These are phyloP conservation scores for Fusarium illudens DNA, from an alignment of 2,329 filamentous ascomycete genomes.

Conservation along the genomic window DNA sequence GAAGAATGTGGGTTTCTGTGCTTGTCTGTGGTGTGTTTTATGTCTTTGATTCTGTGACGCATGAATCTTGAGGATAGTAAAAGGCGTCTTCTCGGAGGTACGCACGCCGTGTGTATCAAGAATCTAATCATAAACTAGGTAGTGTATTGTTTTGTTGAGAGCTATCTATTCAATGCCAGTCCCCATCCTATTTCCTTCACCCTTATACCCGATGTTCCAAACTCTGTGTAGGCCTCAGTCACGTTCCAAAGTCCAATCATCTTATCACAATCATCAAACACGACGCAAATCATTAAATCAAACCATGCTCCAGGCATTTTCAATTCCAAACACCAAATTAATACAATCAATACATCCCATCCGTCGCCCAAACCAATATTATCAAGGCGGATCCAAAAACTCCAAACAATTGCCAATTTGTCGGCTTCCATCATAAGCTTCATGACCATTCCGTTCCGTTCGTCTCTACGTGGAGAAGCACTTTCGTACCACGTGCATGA, in stretches of 20 bases:
- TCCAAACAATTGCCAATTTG: constrained; percentile 13
- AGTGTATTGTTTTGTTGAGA: not conserved
- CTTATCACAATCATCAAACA: not conserved
- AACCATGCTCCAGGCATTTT: constrained; percentile 28
- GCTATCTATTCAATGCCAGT: not conserved
- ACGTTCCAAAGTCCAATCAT: not conserved
- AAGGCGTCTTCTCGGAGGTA: no score
- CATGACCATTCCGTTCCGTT: constrained; percentile 47
- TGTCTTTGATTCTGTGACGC: no score
- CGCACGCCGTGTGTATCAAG: not conserved
- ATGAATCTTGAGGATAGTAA: no score
- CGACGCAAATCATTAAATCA: not conserved
- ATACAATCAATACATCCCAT: constrained; percentile 1
- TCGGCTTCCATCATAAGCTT: constrained; percentile 33
- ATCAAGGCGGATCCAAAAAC: constrained; percentile 7
- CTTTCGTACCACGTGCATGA: constrained; percentile 61
- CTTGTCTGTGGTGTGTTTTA: no score
- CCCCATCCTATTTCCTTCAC: not conserved
- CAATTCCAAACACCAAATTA: constrained; percentile 24
- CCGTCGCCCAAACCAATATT: constrained; percentile 7
- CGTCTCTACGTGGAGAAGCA: constrained; percentile 54
- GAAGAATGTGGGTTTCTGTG: no score
- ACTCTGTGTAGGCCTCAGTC: not conserved
- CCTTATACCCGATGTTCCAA: not conserved
- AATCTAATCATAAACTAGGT: not conserved